A percentile compares a stretch with the other conserved stretches of the same genome.
Evolutionary conservation across 306 rosid genomes (phyloP).

Genomic region (Benincasa hispida): DNA sequence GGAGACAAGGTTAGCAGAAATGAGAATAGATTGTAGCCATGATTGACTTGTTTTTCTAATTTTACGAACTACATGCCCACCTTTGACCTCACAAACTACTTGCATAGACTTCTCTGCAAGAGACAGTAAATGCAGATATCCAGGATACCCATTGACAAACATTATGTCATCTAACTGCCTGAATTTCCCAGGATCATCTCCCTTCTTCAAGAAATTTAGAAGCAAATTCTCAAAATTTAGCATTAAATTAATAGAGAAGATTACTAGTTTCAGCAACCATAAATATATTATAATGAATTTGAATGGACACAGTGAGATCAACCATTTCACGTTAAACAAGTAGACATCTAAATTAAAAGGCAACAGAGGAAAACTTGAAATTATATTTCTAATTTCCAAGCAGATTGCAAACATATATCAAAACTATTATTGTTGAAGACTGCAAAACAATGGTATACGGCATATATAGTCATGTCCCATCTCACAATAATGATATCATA

Average conservation of each 20-base stretch:
- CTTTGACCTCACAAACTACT: slow-evolving; percentile 76
- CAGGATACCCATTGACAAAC: slow-evolving; percentile 71
- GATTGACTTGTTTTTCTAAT: neutral
- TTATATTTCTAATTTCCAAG: neutral
- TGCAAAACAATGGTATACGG: neutral
- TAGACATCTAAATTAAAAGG: neutral
- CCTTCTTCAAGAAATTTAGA: slow-evolving; percentile 46
- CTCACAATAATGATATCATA: neutral
- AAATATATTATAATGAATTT: neutral
- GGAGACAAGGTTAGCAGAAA: neutral
- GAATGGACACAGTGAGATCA: neutral
- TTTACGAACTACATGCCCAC: slow-evolving; percentile 14
- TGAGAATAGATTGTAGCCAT: neutral
- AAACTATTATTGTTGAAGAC: neutral
- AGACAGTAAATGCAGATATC: slow-evolving; percentile 53
- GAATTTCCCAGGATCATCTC: slow-evolving; percentile 74
- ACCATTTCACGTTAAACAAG: neutral
- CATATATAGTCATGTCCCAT: neutral
- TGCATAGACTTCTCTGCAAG: slow-evolving; percentile 64
- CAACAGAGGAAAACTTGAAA: neutral
- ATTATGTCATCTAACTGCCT: slow-evolving; percentile 80
- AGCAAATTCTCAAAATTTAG: neutral
- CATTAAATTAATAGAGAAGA: neutral
- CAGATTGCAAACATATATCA: neutral
- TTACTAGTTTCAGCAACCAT: neutral